phyloP scores from a whole-genome alignment of 225 moss, liverwort and hornwort species.

The Marchantia paleacea region DNA sequence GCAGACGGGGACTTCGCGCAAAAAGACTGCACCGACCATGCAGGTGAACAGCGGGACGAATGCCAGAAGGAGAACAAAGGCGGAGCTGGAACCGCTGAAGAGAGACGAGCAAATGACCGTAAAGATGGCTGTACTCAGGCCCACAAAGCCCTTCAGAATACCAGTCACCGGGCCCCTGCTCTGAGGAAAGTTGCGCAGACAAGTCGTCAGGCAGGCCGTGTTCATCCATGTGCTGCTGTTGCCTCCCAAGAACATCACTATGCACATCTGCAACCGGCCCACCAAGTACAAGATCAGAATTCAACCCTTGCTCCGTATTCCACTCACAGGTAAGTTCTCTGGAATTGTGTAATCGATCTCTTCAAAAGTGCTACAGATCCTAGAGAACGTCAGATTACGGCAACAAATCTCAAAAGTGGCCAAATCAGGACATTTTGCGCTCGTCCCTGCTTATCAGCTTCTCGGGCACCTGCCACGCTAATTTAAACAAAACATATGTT shows the following conservation, averaged over 20 bases:
- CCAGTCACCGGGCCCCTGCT: slow-evolving; percentile 64
- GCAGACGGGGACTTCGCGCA: slow-evolving; percentile 50
- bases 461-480: too few relatives aligned
- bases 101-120: slow-evolving; percentile 63
- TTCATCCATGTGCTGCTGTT: slow-evolving; percentile 24
- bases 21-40: slow-evolving; percentile 41
- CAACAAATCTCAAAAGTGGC: not conserved
- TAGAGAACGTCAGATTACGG: not conserved
- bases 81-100: slow-evolving; percentile 48
- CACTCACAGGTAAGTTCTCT: not conserved
- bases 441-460: too few relatives aligned
- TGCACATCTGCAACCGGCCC: slow-evolving; percentile 16
- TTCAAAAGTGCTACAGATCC: not conserved
- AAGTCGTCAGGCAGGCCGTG: slow-evolving; percentile 36
- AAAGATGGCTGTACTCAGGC: slow-evolving; percentile 66
- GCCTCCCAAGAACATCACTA: slow-evolving; percentile 21
- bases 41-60: slow-evolving; percentile 49
- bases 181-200: slow-evolving; percentile 57
- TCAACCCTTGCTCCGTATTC: too few relatives aligned
- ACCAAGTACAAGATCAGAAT: not conserved
- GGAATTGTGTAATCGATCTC: not conserved
- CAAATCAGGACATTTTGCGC: too few relatives aligned
- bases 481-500: too few relatives aligned
- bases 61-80: slow-evolving; percentile 58
- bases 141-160: slow-evolving; percentile 64